Percentiles rank a stretch among this genome's conserved stretches.
phyloP scores from a whole-genome alignment of 2,329 filamentous ascomycete genomes.

The Graphilbum ipis-grandicollis region DNA sequence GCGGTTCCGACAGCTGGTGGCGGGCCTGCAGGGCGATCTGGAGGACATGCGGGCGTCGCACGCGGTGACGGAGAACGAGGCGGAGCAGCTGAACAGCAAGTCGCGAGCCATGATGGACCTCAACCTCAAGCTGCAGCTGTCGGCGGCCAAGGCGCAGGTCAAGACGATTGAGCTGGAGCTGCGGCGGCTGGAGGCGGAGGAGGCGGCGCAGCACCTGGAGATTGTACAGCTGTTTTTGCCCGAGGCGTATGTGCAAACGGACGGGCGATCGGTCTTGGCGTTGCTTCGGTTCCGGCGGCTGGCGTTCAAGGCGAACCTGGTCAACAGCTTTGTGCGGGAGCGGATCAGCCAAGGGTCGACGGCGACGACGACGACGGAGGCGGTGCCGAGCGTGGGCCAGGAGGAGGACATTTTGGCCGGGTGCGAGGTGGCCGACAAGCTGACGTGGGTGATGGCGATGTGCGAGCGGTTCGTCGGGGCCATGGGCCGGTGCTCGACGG shows the following conservation, averaged over 20 bases:
- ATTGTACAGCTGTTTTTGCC: conserved; percentile 84
- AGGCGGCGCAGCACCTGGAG: conserved; percentile 71
- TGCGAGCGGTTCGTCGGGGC: conserved; percentile 71
- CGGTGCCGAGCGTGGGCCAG: conserved; percentile 46
- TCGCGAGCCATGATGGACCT: conserved; percentile 93
- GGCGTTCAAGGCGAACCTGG: conserved; percentile 69
- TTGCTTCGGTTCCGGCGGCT: conserved; percentile 77
- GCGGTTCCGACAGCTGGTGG: conserved; percentile 77
- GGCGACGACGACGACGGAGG: conserved; percentile 12
- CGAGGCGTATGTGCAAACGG: conserved; percentile 54
- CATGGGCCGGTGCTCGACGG: conserved; percentile 60
- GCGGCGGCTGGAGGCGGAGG: conserved; percentile 69
- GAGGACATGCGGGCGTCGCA: conserved; percentile 87
- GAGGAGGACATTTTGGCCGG: conserved; percentile 67
- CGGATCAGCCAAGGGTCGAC: conserved; percentile 32
- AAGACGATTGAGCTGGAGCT: conserved; percentile 91
- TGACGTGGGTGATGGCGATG: conserved; percentile 69
- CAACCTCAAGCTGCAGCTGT: conserved; percentile 83
- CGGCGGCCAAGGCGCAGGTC: conserved; percentile 77
- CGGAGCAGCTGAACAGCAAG: conserved; percentile 72
- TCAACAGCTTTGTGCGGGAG: conserved; percentile 66
- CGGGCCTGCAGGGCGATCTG: conserved; percentile 67
- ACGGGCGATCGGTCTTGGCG: conserved; percentile 75
- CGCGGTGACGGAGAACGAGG: conserved; percentile 81
- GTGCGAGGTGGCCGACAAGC: conserved; percentile 69